Evolutionary conservation across 2,329 filamentous ascomycete species (phyloP).

Genomic region (Exophiala oligosperma): DNA sequence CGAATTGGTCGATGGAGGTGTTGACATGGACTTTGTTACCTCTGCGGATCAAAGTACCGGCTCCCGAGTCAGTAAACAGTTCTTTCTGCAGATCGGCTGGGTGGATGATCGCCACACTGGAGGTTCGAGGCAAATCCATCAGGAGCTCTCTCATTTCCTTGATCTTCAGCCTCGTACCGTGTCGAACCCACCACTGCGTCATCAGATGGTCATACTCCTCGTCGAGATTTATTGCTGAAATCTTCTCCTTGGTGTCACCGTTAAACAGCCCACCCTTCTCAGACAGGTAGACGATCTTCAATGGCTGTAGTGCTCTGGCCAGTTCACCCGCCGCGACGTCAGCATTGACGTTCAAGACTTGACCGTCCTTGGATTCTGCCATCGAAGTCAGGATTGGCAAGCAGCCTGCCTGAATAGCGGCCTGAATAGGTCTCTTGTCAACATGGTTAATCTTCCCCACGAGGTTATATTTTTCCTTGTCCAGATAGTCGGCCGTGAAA

Average conservation of each 20-base stretch:
- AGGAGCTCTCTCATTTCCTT: constrained; percentile 94
- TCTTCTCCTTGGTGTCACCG: constrained; percentile 89
- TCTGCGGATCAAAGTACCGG: constrained; percentile 86
- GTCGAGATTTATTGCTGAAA: constrained; percentile 95
- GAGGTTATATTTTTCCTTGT: constrained; percentile 93
- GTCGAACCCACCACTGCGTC: constrained; percentile 91
- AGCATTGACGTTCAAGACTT: constrained; percentile 95
- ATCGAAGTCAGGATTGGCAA: constrained; percentile 94
- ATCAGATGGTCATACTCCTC: constrained; percentile 94
- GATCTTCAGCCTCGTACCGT: constrained; percentile 94
- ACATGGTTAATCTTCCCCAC: constrained; percentile 95
- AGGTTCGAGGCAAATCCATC: constrained; percentile 82
- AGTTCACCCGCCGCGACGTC: constrained; percentile 95
- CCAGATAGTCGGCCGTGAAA: constrained; percentile 89
- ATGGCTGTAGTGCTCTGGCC: constrained; percentile 80
- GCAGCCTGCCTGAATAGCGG: constrained; percentile 85
- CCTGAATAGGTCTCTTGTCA: constrained; percentile 86
- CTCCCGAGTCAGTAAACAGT: constrained; percentile 92
- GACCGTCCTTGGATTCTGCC: constrained; percentile 88
- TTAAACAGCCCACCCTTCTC: constrained; percentile 97
- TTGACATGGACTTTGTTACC: constrained; percentile 85
- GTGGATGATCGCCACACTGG: constrained; percentile 96
- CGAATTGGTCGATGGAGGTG: constrained; percentile 70
- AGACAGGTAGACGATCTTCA: constrained; percentile 98
- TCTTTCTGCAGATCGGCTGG: constrained; percentile 95